Base-by-base conservation (phyloP, 192 early-diverging fungal species). In the Radiomyces spectabilis region DNA sequence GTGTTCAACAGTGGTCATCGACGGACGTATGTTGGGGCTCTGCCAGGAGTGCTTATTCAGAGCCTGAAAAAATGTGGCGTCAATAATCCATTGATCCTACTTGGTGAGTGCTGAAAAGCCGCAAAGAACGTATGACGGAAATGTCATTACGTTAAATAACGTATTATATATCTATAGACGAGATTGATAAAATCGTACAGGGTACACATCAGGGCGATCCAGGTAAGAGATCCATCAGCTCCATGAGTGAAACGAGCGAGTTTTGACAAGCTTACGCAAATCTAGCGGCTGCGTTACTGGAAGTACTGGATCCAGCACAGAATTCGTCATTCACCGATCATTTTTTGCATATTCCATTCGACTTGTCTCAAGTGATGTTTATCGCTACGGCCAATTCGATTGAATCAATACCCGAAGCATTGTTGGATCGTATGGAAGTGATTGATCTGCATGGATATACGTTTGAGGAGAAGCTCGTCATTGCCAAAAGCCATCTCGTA, bases 11-110 rank as follows among this genome's bases (percentile, higher is more conserved):
- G n/a, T 30, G 91, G 91, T 8, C 91, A 93, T 63, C 73, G 91
- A 22, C 75, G 89, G 13, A 94, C 91, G 2, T 94, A 94, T 68
- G 78, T 94, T 47, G 91, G 91, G 4, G 88, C 91, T 18, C 68
- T 94, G 61, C 91, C 91, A 16, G 91, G 91, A 8, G 47, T 81
- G 12, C 79, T 93, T 35, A 75, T 91, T 10, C 86, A 92, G 41
- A 85, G 77, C 1, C 46, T 92, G 41, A 71, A 73, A 34, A 74
- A 81, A 54, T 78, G 77, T 44, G 82, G 80, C n/a, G 81, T 84
- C 4, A 82, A 83, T 45, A 88, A 93, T 64, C 91, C 89, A 1
- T 76, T 92, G 7, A 75, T 91, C 38, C 60, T 93, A 33, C 70
- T 93, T 19, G 85, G 79, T 84, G 70, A 59, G n/a, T n/a, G n/a